Percentiles rank a stretch among this genome's conserved stretches.
Evolutionary conservation across 176 grass and related monocot species (phyloP).

Genomic region (Cenchrus americanus): DNA sequence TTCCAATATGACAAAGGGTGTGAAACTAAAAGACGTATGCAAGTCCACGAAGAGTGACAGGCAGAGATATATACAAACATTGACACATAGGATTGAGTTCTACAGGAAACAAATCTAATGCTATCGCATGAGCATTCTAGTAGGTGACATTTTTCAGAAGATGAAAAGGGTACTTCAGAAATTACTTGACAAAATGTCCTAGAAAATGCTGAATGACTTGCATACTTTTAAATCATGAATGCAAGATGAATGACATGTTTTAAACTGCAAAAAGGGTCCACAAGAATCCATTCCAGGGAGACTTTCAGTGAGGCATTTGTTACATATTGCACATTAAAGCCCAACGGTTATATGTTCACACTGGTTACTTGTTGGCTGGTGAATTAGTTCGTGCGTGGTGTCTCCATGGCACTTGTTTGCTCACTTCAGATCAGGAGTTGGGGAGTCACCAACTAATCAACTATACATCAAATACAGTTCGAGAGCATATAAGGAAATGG

Average conservation of each 20-base stretch:
- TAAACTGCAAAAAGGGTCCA: neutral
- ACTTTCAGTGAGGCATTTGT: neutral
- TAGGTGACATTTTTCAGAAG: slow-evolving; percentile 10
- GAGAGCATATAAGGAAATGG: neutral
- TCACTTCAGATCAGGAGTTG: slow-evolving; percentile 4
- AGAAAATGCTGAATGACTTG: neutral
- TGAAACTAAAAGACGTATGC: neutral
- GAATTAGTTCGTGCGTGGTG: neutral
- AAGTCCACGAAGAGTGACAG: neutral
- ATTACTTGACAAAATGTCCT: neutral
- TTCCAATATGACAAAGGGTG: neutral
- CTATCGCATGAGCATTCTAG: neutral
- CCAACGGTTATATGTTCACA: slow-evolving; percentile 4
- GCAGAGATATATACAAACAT: neutral
- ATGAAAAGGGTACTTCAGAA: slow-evolving; percentile 12
- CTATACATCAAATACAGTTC: neutral
- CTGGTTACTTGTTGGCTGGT: neutral
- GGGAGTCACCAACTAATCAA: neutral
- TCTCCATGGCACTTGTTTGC: neutral
- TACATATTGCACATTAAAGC: neutral
- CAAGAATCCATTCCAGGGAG: neutral
- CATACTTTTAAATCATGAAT: neutral
- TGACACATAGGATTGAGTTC: slow-evolving; percentile 9
- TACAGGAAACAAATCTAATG: slow-evolving; percentile 3
- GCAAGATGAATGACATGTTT: neutral